These are phyloP conservation scores for Ceratocystis cacaofunesta DNA, from an alignment of 2,329 filamentous ascomycete genomes.

Conservation along the genomic window DNA sequence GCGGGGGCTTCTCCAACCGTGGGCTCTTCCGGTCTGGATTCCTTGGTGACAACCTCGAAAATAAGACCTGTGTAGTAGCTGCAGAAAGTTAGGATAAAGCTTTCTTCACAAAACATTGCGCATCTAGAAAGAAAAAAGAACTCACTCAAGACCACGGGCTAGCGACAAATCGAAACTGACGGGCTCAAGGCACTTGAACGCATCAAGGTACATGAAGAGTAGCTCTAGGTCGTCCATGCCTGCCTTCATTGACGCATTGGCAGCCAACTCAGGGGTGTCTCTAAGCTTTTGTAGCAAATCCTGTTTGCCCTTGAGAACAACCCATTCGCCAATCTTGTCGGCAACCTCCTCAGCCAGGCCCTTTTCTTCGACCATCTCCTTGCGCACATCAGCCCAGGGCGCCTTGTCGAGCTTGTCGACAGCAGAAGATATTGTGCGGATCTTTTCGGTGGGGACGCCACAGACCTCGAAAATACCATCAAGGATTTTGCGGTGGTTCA, in stretches of 20 bases:
- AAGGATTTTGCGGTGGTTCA: conserved; percentile 89
- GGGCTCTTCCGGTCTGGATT: conserved; percentile 43
- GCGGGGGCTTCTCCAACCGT: conserved; percentile 23
- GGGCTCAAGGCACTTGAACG: conserved; percentile 54
- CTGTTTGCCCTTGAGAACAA: conserved; percentile 58
- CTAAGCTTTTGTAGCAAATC: conserved; percentile 60
- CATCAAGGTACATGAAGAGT: conserved; percentile 68
- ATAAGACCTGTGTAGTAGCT: conserved; percentile 86
- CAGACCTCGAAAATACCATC: conserved; percentile 86
- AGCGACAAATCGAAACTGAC: conserved; percentile 84
- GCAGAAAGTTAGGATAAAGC: conserved; percentile 25
- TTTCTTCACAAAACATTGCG: neutral
- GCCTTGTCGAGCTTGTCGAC: conserved; percentile 94
- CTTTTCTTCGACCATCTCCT: conserved; percentile 89
- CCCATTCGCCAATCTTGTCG: conserved; percentile 75
- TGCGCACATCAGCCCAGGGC: conserved; percentile 58
- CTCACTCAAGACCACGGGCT: conserved; percentile 64
- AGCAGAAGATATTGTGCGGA: conserved; percentile 76
- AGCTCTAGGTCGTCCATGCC: conserved; percentile 69
- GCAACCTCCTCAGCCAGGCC: conserved; percentile 62
- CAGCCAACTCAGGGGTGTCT: conserved; percentile 49
- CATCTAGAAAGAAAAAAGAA: conserved; percentile 30
- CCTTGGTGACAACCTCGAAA: conserved; percentile 76
- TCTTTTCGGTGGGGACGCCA: conserved; percentile 74
- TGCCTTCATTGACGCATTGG: conserved; percentile 60